These are phyloP conservation scores for Psilocybe tampanensis DNA, from an alignment of 768 basidiomycete genomes.

Conservation along the genomic window DNA sequence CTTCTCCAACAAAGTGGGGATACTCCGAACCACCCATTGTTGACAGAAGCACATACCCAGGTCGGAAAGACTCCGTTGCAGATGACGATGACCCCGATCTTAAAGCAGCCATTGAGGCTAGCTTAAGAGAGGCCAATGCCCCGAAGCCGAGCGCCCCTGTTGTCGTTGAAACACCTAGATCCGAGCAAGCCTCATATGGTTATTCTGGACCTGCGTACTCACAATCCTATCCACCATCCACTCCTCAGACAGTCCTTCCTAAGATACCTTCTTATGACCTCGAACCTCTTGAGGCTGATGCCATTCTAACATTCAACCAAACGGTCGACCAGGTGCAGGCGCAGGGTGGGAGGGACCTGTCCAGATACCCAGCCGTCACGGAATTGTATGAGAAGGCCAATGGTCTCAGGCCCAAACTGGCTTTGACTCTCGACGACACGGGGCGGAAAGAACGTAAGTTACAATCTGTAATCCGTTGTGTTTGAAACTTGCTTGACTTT, in stretches of 20 bases:
- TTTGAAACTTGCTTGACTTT: neutral
- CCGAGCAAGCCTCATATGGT: slow-evolving; percentile 41
- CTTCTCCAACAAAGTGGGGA: slow-evolving; percentile 54
- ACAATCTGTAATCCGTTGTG: neutral
- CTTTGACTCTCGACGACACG: slow-evolving; percentile 82
- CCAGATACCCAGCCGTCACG: slow-evolving; percentile 81
- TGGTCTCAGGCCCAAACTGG: slow-evolving; percentile 77
- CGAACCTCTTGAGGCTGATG: slow-evolving; percentile 78
- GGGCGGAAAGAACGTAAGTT: slow-evolving; percentile 78
- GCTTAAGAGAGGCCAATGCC: slow-evolving; percentile 80
- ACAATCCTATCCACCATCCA: slow-evolving; percentile 45
- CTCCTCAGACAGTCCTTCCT: slow-evolving; percentile 46
- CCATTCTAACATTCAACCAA: slow-evolving; percentile 89
- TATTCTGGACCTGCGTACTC: slow-evolving; percentile 41
- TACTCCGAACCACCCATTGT: slow-evolving; percentile 75
- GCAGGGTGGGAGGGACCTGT: slow-evolving; percentile 76
- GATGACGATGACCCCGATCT: slow-evolving; percentile 88
- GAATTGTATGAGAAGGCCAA: slow-evolving; percentile 86
- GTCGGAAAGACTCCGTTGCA: slow-evolving; percentile 24
- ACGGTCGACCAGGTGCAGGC: slow-evolving; percentile 83
- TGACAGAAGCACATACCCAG: slow-evolving; percentile 50
- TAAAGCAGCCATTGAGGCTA: slow-evolving; percentile 93
- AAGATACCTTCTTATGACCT: slow-evolving; percentile 80
- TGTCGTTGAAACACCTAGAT: slow-evolving; percentile 52
- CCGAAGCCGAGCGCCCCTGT: slow-evolving; percentile 80